Evolutionary conservation across 2,329 filamentous ascomycete species (phyloP).

Genomic region (Aspergillus fumigatus): DNA sequence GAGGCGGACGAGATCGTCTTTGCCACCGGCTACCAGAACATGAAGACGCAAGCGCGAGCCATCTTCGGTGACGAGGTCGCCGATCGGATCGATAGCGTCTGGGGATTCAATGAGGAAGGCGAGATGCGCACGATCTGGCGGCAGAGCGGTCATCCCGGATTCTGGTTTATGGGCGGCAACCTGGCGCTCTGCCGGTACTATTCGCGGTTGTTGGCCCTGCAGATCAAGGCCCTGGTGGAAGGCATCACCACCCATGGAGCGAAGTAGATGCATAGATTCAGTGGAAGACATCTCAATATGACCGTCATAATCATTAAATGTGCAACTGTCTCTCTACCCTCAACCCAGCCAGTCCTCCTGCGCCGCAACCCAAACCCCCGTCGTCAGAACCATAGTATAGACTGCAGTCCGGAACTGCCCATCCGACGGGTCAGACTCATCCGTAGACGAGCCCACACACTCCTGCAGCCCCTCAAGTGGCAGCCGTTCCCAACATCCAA

Average conservation of each 20-base stretch:
- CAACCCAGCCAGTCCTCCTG: conserved; percentile 23
- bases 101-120: conserved; percentile 55
- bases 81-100: conserved; percentile 55
- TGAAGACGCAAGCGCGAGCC: conserved; percentile 56
- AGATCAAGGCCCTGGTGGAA: conserved; percentile 45
- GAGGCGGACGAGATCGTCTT: conserved; percentile 63
- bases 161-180: conserved; percentile 67
- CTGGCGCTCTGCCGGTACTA: conserved; percentile 60
- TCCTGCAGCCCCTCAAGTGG: conserved; percentile 18
- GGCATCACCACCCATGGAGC: conserved; percentile 14
- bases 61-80: conserved; percentile 62
- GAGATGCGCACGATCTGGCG: conserved; percentile 60
- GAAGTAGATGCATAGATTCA: neutral
- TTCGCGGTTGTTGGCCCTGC: conserved; percentile 49
- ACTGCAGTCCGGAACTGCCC: conserved; percentile 14
- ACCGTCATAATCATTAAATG: neutral
- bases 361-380: conserved; percentile 27
- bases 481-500: conserved; percentile 22
- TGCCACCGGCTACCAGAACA: conserved; percentile 60
- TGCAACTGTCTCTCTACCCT: neutral
- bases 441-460: conserved; percentile 6
- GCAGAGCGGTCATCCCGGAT: conserved; percentile 57
- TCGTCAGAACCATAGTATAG: conserved; percentile 27
- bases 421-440: conserved; percentile 7
- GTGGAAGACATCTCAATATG: no score